Base-by-base conservation (phyloP, 352 stramenopile genomes). In the Phytopythium oedochilum region DNA sequence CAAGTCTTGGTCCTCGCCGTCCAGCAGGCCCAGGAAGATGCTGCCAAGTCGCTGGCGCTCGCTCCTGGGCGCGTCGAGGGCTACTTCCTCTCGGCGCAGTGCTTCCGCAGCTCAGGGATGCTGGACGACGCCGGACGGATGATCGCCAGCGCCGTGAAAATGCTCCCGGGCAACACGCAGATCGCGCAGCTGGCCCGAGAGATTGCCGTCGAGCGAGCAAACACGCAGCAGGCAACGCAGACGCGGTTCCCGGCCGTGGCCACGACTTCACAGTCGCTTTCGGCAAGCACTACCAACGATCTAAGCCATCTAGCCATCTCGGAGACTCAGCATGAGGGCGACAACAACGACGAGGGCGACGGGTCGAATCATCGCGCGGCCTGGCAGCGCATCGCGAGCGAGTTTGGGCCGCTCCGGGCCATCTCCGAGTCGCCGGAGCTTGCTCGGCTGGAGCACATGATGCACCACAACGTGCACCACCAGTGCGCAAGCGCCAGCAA, bases 401-500 rank as follows among this genome's bases (percentile, higher is more conserved):
- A 68, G 32, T 68, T 68, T n/a, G 56, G 63, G 38, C 2, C 51
- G 20, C 54, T 82, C 29, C 56, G 73, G 46, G 44, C 64, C 57
- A 46, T 72, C 28, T 50, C 60, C 10, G 23, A 43, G 15, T 73
- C 70, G 15, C 43, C 58, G n/a, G 61, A 64, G 61, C 49, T 88
- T 35, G 40, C 47, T 0, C 72, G 70, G 15, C 25, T 86, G 10
- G 77, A 86, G 53, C 48, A 50, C 22, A 68, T 83, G 53, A 68
- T 83, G 68, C 74, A 88, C 52, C 68, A 74, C 54, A 77, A 77
- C 35, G 59, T 83, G 17, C 77, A 84, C 53, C 77, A 88, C 54
- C 47, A 65, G 32, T 88, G 77, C 10, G 74, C 77, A 1, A 60
- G 35, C n/a, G 57, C 48, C 36, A 31, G 43, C 3, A 68, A 83